Evolutionary conservation across 306 rosid species (phyloP), one percentile per base, ranked within the genome.

Genomic region (Lablab purpureus): DNA sequence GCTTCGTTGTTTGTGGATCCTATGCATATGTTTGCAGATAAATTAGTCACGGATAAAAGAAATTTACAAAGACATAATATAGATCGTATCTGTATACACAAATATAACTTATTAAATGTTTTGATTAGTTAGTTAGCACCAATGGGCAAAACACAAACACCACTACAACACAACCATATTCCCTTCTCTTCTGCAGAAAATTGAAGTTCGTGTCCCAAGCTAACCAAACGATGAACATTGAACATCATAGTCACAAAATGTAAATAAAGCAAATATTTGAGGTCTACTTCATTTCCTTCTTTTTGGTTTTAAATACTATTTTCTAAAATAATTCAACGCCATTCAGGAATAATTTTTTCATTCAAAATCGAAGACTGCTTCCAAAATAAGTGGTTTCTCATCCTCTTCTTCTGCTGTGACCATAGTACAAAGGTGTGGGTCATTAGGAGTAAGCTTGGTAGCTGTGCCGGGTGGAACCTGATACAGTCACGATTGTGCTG

Each of bases 1-100:
- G 87, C 85, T 77, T 82, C 82, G 47, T 75, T 7, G 59, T 27
- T 30, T 40, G 14, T 63, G 27, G 84, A 84, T 63, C 86, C 97
- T 92, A 79, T 71, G 74, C 71, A 71, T 62, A 81, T 77, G 49
- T 72, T 28, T 59, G 71, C 47, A 67, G 54, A 80, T 46, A 36
- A n/a, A 64, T 64, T 58, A 80, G 62, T 78, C 74, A 58, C 28
- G 32, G 70, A 78, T 37, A 56, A 19, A 7, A 64, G 45, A 82
- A 62, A 51, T 62, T 78, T 62, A 47, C 65, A 47, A 47, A 65
- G 71, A 34, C 32, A 23, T 5, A 46, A n/a, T 55, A 75, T 15
- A 14, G 0, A 60, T 60, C 9, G 1, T 7, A 15, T 41, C 8
- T 34, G 62, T 10, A 59, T 59, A 12, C 21, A 10, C 67, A 51